Evolutionary conservation across 208 protist species (phyloP).

Genomic region (Acanthamoeba lenticulata): DNA sequence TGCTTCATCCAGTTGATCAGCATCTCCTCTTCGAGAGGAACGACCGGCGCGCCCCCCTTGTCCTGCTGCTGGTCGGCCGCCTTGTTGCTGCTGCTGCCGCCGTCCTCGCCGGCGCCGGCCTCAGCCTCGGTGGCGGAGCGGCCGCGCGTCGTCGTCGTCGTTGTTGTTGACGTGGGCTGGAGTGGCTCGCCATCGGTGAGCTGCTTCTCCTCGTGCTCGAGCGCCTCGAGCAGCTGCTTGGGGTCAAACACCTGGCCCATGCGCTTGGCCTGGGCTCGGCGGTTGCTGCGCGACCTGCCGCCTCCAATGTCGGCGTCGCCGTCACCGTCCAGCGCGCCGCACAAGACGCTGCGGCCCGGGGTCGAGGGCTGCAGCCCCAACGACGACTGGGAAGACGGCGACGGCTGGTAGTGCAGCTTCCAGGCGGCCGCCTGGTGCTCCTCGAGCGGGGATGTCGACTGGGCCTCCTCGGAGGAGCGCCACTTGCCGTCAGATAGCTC

Average conservation of each 20-base stretch:
- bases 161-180: background rate
- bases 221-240: background rate
- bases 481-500: background rate
- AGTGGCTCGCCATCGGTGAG: background rate
- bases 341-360: background rate
- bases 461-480: background rate
- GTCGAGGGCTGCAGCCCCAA: background rate
- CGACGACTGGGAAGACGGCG: background rate
- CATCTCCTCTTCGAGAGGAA: background rate
- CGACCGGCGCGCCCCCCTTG: background rate
- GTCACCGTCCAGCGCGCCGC: background rate
- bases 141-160: background rate
- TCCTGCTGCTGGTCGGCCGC: background rate
- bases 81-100: background rate
- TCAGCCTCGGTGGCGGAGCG: too few relatives aligned
- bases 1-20: constrained; percentile 56
- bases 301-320: background rate
- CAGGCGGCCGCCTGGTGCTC: background rate
- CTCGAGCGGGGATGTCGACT: background rate
- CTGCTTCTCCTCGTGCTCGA: background rate
- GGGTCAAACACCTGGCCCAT: constrained; percentile 1
- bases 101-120: background rate
- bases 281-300: background rate
- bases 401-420: background rate
- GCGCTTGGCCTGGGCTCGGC: constrained; percentile 8